phyloP scores from a whole-genome alignment of 768 basidiomycete species.

The Flagelloscypha sp. region DNA sequence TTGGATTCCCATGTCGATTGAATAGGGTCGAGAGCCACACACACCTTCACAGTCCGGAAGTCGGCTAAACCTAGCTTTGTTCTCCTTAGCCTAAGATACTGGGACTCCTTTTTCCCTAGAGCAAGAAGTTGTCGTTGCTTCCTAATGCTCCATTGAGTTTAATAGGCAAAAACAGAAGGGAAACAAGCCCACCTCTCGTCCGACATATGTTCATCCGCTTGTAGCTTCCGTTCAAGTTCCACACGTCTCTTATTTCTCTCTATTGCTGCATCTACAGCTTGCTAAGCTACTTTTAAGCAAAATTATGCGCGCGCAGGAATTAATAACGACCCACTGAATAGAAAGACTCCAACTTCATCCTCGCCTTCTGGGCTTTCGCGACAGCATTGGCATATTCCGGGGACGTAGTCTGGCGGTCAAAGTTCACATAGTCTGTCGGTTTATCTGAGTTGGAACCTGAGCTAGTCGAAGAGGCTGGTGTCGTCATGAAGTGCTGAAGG shows the following conservation, averaged over 20 bases:
- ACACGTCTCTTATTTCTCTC: conserved; percentile 88
- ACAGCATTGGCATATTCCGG: conserved; percentile 76
- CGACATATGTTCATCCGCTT: conserved; percentile 56
- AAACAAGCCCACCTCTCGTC: no score
- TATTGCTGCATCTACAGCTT: conserved; percentile 91
- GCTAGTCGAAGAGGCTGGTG: conserved; percentile 10
- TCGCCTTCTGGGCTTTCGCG: conserved; percentile 82
- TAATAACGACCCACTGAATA: conserved; percentile 98
- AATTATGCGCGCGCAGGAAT: no score
- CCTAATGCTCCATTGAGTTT: no score
- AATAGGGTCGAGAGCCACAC: no score
- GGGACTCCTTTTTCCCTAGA: conserved; percentile 81
- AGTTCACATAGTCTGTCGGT: conserved; percentile 79
- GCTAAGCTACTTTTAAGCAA: no score
- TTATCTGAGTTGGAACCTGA: conserved; percentile 22
- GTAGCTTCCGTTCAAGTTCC: conserved; percentile 75
- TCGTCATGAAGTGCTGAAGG: no score
- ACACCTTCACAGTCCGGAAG: conserved; percentile 94
- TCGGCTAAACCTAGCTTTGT: conserved; percentile 88
- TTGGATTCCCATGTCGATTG: no score
- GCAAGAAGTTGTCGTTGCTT: conserved; percentile 78
- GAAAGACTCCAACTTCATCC: conserved; percentile 92
- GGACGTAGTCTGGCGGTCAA: conserved; percentile 69
- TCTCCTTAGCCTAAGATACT: conserved; percentile 78
- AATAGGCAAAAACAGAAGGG: no score